Evolutionary conservation across 1,139 yeast species (phyloP).

Genomic region (Taphrina pruni): DNA sequence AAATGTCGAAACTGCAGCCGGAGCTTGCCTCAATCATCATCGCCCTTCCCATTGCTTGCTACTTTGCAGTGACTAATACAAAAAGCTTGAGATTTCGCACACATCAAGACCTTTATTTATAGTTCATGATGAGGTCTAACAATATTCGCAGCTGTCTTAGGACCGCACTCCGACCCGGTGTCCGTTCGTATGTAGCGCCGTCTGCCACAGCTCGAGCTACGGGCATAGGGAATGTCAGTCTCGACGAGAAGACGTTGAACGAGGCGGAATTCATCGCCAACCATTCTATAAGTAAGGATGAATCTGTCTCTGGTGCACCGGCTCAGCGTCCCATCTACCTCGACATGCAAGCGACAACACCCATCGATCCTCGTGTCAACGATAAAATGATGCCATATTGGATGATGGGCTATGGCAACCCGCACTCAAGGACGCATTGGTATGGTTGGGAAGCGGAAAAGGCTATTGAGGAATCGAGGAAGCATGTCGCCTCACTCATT

Average conservation of each 20-base stretch:
- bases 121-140: slow-evolving; percentile 15
- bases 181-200: slow-evolving; percentile 26
- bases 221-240: slow-evolving; percentile 22
- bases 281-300: slow-evolving; percentile 24
- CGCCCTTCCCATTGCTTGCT: not conserved
- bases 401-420: slow-evolving; percentile 95
- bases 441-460: slow-evolving; percentile 99
- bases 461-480: slow-evolving; percentile 87
- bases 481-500: slow-evolving; percentile 77
- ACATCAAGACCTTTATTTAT: no score
- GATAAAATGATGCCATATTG: slow-evolving; percentile 91
- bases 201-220: slow-evolving; percentile 26
- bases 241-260: slow-evolving; percentile 22
- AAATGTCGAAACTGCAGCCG: not conserved
- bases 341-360: slow-evolving; percentile 98
- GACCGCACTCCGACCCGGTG: not conserved
- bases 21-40: not conserved
- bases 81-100: not conserved
- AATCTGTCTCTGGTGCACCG: slow-evolving; percentile 24
- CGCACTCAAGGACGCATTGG: slow-evolving; percentile 96
- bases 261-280: slow-evolving; percentile 39
- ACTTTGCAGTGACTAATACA: slow-evolving; percentile 16
- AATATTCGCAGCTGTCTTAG: slow-evolving; percentile 17
- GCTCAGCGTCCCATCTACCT: slow-evolving; percentile 80
- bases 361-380: slow-evolving; percentile 94